These are phyloP conservation scores for Geum urbanum DNA, from an alignment of 306 rosid genomes.

Conservation along the genomic window DNA sequence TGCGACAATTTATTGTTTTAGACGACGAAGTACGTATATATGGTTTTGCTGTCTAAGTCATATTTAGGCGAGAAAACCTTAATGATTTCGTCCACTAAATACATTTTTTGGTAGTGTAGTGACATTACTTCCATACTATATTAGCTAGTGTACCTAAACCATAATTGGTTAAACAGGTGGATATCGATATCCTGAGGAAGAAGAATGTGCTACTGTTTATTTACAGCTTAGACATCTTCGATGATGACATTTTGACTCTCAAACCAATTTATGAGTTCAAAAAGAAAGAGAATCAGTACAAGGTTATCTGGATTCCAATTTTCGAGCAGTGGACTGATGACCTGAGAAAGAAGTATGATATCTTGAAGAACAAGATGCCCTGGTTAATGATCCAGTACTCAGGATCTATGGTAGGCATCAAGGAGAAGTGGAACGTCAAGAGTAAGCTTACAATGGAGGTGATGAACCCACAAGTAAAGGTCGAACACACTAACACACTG, in stretches of 20 bases:
- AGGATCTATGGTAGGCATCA: constrained; percentile 33
- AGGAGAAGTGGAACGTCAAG: constrained; percentile 52
- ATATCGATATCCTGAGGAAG: constrained; percentile 33
- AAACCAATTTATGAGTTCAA: constrained; percentile 33
- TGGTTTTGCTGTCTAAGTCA: too few relatives aligned
- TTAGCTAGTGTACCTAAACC: neutral
- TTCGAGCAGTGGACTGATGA: constrained; percentile 48
- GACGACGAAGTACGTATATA: too few relatives aligned
- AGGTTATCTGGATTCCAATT: constrained; percentile 63
- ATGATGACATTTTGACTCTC: constrained; percentile 36
- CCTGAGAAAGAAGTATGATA: constrained; percentile 43
- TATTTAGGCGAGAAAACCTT: too few relatives aligned
- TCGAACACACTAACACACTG: constrained; percentile 39
- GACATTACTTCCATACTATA: neutral
- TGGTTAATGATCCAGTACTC: constrained; percentile 42
- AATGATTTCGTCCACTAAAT: too few relatives aligned
- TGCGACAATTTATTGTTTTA: too few relatives aligned
- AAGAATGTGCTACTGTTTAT: constrained; percentile 45
- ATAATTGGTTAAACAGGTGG: constrained; percentile 23
- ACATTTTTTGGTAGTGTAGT: too few relatives aligned
- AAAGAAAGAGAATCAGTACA: constrained; percentile 22
- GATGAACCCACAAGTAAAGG: constrained; percentile 37
- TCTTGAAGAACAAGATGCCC: constrained; percentile 40
- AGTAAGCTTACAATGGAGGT: constrained; percentile 36
- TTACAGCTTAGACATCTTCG: constrained; percentile 45